These are phyloP conservation scores for Zygoascus biomembranicola DNA, from an alignment of 805 yeast genomes.

Conservation along the genomic window DNA sequence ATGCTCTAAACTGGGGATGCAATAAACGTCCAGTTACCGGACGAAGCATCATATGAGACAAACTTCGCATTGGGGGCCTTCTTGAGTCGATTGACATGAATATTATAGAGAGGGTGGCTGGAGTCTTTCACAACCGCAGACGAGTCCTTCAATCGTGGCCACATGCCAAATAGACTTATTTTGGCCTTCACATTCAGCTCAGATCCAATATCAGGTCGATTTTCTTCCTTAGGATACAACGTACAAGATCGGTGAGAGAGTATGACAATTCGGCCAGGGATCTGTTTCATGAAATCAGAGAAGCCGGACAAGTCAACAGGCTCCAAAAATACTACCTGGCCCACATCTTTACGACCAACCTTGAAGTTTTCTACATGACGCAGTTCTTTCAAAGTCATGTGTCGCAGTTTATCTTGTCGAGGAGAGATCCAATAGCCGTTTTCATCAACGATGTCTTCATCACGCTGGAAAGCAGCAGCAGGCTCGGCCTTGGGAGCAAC, in stretches of 20 bases:
- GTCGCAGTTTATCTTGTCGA: slow-evolving; percentile 50
- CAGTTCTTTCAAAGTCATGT: slow-evolving; percentile 53
- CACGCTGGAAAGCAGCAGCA: slow-evolving; percentile 15
- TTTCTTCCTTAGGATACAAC: slow-evolving; percentile 61
- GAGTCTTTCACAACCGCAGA: slow-evolving; percentile 70
- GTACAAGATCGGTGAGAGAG: slow-evolving; percentile 54
- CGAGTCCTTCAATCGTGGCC: slow-evolving; percentile 66
- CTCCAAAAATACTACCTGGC: slow-evolving; percentile 62
- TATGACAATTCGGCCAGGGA: slow-evolving; percentile 57
- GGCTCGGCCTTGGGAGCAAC: neutral
- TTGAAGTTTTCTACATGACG: slow-evolving; percentile 54
- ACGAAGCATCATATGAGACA: slow-evolving; percentile 64
- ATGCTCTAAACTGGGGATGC: neutral
- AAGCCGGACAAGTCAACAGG: slow-evolving; percentile 79
- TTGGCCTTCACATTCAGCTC: slow-evolving; percentile 75
- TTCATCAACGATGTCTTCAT: slow-evolving; percentile 43
- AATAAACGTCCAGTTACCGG: slow-evolving; percentile 37
- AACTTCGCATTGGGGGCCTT: slow-evolving; percentile 52
- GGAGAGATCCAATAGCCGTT: slow-evolving; percentile 90
- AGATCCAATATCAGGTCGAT: slow-evolving; percentile 62
- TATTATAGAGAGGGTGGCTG: slow-evolving; percentile 58
- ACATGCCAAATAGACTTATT: slow-evolving; percentile 70
- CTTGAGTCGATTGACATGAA: slow-evolving; percentile 62
- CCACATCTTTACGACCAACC: slow-evolving; percentile 74
- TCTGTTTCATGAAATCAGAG: slow-evolving; percentile 45